Conservation (phyloP, 176 grass and related monocot species). For the Aegilops umbellulata region DNA sequence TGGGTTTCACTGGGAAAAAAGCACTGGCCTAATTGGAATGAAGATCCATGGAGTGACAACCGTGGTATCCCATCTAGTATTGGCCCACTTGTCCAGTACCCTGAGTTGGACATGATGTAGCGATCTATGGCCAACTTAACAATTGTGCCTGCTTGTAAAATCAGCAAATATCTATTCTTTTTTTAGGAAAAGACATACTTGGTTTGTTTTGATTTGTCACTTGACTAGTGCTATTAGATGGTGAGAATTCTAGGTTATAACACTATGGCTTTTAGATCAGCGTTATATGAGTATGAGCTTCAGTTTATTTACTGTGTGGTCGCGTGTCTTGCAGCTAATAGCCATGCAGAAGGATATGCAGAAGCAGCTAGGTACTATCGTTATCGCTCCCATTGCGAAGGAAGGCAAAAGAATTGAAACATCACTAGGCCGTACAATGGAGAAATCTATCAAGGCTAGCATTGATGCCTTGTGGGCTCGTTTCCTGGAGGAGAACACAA, state of each 20-base stretch:
- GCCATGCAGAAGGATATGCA: constrained; percentile 82
- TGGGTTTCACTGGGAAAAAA: background rate
- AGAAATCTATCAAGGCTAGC: constrained; percentile 82
- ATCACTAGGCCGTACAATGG: constrained; percentile 70
- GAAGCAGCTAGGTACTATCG: constrained; percentile 70
- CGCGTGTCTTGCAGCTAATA: constrained; percentile 60
- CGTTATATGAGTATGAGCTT: background rate
- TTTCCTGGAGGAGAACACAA: constrained; percentile 72
- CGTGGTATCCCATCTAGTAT: background rate
- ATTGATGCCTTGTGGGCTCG: constrained; percentile 78
- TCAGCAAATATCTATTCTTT: background rate
- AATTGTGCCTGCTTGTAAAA: background rate
- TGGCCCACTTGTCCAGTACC: background rate
- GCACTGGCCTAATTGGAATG: background rate
- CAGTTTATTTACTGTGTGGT: constrained; percentile 16
- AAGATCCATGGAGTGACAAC: background rate
- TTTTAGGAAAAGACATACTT: background rate
- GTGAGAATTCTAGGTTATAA: background rate
- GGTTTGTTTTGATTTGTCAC: background rate
- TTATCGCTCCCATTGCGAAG: constrained; percentile 61
- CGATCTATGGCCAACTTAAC: constrained; percentile 4
- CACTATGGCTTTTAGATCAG: background rate
- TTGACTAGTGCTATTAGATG: background rate
- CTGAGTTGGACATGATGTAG: background rate
- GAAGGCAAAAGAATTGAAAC: constrained; percentile 89